phyloP scores from a whole-genome alignment of 495 filamentous ascomycete genomes.

The Aspergillus egyptiacus region DNA sequence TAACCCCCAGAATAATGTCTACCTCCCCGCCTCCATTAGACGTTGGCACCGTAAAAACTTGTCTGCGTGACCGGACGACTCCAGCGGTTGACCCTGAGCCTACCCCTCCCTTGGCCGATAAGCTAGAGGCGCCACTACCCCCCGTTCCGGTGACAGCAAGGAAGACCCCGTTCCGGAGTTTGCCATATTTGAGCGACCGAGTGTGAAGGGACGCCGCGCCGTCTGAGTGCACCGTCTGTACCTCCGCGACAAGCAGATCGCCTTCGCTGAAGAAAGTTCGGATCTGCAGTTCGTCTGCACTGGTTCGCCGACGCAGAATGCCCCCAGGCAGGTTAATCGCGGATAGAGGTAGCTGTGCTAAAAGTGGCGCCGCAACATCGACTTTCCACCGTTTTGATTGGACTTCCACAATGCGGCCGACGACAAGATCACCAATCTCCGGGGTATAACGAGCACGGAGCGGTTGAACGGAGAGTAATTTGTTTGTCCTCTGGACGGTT shows the following conservation, averaged over 20 bases:
- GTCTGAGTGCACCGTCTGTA: conserved; percentile 76
- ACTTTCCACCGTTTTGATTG: conserved; percentile 88
- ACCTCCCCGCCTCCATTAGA: conserved; percentile 67
- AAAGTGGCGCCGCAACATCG: conserved; percentile 77
- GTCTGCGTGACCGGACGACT: conserved; percentile 71
- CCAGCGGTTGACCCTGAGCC: conserved; percentile 21
- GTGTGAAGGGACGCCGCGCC: conserved; percentile 85
- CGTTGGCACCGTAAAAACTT: conserved; percentile 76
- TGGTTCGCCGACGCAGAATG: conserved; percentile 82
- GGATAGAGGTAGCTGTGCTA: conserved; percentile 74
- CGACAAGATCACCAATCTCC: conserved; percentile 91
- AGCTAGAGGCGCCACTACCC: conserved; percentile 52
- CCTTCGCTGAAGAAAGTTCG: conserved; percentile 88
- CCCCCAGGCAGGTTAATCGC: conserved; percentile 94
- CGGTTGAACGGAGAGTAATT: conserved; percentile 82
- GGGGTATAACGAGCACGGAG: conserved; percentile 91
- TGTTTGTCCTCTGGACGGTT: conserved; percentile 85
- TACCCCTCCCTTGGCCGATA: conserved; percentile 28
- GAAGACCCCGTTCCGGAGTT: conserved; percentile 88
- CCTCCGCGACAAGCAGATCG: conserved; percentile 83
- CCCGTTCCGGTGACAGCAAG: conserved; percentile 73
- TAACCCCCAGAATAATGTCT: conserved; percentile 86
- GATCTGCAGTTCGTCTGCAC: conserved; percentile 93
- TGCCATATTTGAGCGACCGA: conserved; percentile 84
- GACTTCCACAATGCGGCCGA: conserved; percentile 89